Evolutionary conservation across 352 stramenopile species (phyloP).

Genomic region (Globisporangium nagaii): DNA sequence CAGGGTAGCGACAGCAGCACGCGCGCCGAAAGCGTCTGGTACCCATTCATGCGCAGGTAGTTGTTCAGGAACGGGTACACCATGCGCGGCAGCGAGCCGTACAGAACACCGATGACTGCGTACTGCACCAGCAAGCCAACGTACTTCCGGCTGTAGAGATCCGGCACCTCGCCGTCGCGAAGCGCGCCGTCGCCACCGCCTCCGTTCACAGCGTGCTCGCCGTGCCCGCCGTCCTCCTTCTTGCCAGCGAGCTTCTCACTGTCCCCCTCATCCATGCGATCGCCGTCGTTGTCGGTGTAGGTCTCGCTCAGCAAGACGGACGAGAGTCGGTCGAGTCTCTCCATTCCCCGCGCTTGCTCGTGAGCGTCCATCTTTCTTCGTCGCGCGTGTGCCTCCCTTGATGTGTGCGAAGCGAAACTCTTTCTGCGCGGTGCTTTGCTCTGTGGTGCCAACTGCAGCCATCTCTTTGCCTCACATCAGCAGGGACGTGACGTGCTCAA

Average conservation of each 20-base stretch:
- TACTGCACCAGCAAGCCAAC: conserved; percentile 69
- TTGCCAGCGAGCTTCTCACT: too few relatives aligned
- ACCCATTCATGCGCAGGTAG: conserved; percentile 30
- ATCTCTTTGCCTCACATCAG: neutral
- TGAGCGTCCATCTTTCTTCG: neutral
- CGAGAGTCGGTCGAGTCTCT: neutral
- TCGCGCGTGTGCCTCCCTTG: too few relatives aligned
- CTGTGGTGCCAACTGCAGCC: neutral
- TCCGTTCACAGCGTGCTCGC: too few relatives aligned
- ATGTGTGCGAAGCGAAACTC: neutral
- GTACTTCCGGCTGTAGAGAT: conserved; percentile 46
- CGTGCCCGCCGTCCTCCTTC: too few relatives aligned
- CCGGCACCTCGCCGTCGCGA: conserved; percentile 36
- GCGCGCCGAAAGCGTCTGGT: conserved; percentile 21
- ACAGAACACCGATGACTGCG: conserved; percentile 53
- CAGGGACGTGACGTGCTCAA: neutral
- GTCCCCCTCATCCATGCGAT: too few relatives aligned
- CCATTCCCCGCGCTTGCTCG: neutral
- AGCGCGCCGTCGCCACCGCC: too few relatives aligned
- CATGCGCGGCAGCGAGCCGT: conserved; percentile 45
- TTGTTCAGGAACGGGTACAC: conserved; percentile 75
- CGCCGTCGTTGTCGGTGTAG: neutral
- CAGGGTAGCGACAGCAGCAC: conserved; percentile 23
- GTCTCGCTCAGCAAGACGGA: neutral
- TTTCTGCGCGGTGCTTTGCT: neutral